phyloP scores from a whole-genome alignment of 805 yeast species.

The Saccharomyces jurei region DNA sequence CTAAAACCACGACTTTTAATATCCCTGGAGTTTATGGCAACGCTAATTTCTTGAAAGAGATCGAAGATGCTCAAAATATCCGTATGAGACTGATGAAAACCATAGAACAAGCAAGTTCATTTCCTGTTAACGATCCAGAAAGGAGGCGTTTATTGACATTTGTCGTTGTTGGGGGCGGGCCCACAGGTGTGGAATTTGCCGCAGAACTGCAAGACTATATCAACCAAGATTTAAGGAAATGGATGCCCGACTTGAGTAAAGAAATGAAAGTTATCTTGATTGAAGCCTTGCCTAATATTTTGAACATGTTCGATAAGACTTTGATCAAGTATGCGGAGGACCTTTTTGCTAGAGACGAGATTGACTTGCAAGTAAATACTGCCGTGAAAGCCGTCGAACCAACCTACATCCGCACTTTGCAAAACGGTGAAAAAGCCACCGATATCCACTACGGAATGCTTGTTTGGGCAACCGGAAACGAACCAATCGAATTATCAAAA shows the following conservation, averaged over 20 bases:
- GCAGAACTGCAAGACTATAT: conserved; percentile 93
- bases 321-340: conserved; percentile 73
- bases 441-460: conserved; percentile 84
- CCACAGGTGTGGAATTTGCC: conserved; percentile 96
- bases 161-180: conserved; percentile 97
- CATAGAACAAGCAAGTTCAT: conserved; percentile 78
- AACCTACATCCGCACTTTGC: conserved; percentile 60
- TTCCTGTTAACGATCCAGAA: conserved; percentile 65
- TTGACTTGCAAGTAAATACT: conserved; percentile 72
- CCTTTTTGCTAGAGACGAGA: conserved; percentile 58
- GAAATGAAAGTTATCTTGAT: conserved; percentile 80
- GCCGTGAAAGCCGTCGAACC: conserved; percentile 81
- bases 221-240: conserved; percentile 78
- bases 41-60: conserved; percentile 84
- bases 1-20: conserved; percentile 89
- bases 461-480: conserved; percentile 98
- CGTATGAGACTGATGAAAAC: conserved; percentile 77
- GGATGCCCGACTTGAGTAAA: conserved; percentile 78
- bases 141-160: conserved; percentile 77
- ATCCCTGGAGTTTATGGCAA: conserved; percentile 89
- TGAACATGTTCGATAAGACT: conserved; percentile 63
- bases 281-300: conserved; percentile 86
- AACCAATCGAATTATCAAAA: conserved; percentile 68
- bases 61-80: conserved; percentile 77
- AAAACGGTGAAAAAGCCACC: conserved; percentile 59